Evolutionary conservation across 371 early-diverging fungal genomes (phyloP), one percentile per base, ranked within the genome.

Genomic region (Zychaea mexicana): DNA sequence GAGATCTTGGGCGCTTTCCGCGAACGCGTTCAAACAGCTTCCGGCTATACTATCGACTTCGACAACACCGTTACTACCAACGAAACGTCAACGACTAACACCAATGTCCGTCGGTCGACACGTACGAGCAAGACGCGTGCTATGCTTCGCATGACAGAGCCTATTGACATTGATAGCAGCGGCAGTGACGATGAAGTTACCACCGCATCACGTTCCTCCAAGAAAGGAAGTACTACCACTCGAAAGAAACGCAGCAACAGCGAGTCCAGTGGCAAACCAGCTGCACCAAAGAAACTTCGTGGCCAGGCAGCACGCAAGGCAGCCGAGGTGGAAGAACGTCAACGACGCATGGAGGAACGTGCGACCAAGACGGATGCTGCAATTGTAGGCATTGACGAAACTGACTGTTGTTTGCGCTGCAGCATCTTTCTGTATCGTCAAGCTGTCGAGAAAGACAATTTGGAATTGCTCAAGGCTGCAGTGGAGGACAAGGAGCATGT

Each of bases 391-490:
- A 36, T 59, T 24, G 46, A 65, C 22, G 56, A 58, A 2, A 67
- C 60, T 9, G 68, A 78, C 19, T 81, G 82, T 6, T 81, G 82
- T 49, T 57, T 72, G 21, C 56, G 63, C 5, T 81, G 82, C 38
- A 61, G 73, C 9, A 31, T 67, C 12, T 32, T 39, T 2, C 49
- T 42, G 3, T 77, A 73, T 33, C 68, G 77, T 10, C 52, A 61
- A 36, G 68, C 64, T 7, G 49, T 81, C 17, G 66, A 68, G 19
- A 66, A 52, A 12, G 49, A 67, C 10, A 65, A 73, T 55, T 13
- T 67, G 13, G 39, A 57, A 1, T 60, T 26, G 22, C 65, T 81
- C 24, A 67, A 69, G 27, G 49, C 10, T 2, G 13, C 64, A 9
- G 39, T 76, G 47, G 46, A 63, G 9, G 63, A 68, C 49, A 28